A percentile compares a stretch with the other conserved stretches of the same genome.
phyloP scores from a whole-genome alignment of 192 early-diverging fungal genomes.

The Dissophora globulifera region DNA sequence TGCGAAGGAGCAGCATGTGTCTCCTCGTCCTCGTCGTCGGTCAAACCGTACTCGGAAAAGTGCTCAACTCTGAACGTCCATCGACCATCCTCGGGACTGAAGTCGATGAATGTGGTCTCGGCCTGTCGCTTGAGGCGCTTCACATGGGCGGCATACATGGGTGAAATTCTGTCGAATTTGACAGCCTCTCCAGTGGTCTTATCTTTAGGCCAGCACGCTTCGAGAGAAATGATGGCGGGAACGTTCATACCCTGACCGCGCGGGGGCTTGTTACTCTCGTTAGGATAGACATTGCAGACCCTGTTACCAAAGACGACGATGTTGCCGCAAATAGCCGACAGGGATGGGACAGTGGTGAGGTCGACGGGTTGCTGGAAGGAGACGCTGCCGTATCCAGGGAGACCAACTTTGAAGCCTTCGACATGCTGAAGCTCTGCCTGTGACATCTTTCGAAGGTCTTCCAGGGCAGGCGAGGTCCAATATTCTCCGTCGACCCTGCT shows the following conservation, averaged over 20 bases:
- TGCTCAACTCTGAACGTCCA: conserved; percentile 96
- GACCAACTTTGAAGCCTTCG: conserved; percentile 77
- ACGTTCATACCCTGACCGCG: conserved; percentile 91
- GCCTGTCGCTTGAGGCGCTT: conserved; percentile 74
- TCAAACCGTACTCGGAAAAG: conserved; percentile 84
- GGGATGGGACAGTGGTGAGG: conserved; percentile 67
- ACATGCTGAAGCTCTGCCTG: conserved; percentile 76
- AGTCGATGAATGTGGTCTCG: conserved; percentile 86
- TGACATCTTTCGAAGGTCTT: conserved; percentile 75
- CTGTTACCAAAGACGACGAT: conserved; percentile 81
- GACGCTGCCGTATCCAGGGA: conserved; percentile 78
- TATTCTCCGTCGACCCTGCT: conserved; percentile 67
- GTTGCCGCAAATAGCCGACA: conserved; percentile 76
- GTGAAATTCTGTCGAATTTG: conserved; percentile 69
- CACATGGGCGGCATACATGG: conserved; percentile 73
- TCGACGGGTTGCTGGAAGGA: conserved; percentile 86
- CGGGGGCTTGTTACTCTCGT: conserved; percentile 80
- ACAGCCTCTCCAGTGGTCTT: conserved; percentile 76
- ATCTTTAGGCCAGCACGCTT: conserved; percentile 87
- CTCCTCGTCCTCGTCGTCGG: conserved; percentile 63
- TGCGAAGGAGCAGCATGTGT: too few relatives aligned
- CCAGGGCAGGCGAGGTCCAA: conserved; percentile 78
- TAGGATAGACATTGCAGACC: conserved; percentile 84
- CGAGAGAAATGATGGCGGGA: conserved; percentile 79
- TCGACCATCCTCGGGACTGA: conserved; percentile 71